Evolutionary conservation across 257 asterid species (phyloP).

Genomic region (Ilex asprella): DNA sequence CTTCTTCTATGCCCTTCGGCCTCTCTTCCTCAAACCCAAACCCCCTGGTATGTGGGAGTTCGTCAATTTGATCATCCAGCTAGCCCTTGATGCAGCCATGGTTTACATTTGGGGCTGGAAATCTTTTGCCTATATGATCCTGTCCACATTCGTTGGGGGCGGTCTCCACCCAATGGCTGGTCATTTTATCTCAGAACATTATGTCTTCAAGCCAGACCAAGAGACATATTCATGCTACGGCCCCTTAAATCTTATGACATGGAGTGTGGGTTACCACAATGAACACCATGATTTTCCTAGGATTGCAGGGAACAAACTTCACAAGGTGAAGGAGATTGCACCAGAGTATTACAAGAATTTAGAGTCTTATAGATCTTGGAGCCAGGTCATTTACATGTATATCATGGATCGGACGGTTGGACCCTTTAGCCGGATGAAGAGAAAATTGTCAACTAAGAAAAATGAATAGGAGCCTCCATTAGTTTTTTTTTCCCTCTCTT

Average conservation of each 20-base stretch:
- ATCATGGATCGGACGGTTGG: conserved; percentile 71
- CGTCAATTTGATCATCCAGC: conserved; percentile 49
- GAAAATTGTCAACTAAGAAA: conserved; percentile 44
- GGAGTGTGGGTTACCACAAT: conserved; percentile 91
- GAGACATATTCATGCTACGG: conserved; percentile 92
- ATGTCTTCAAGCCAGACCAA: conserved; percentile 64
- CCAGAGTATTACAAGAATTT: conserved; percentile 63
- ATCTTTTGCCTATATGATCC: conserved; percentile 62
- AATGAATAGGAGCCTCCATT: conserved; percentile 26
- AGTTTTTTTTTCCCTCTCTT: neutral
- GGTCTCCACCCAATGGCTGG: conserved; percentile 99
- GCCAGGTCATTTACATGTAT: conserved; percentile 81
- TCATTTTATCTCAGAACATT: conserved; percentile 89
- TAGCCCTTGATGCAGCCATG: conserved; percentile 56
- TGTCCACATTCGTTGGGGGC: conserved; percentile 89
- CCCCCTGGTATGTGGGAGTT: conserved; percentile 96
- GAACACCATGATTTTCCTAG: conserved; percentile 99
- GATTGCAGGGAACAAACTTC: conserved; percentile 79
- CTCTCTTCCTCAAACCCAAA: conserved; percentile 83
- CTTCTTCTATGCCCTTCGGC: conserved; percentile 88
- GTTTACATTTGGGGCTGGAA: conserved; percentile 81
- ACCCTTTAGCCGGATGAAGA: conserved; percentile 91
- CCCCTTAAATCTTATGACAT: conserved; percentile 77
- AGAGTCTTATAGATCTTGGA: conserved; percentile 76
- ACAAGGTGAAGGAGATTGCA: conserved; percentile 91